phyloP scores from a whole-genome alignment of 2,329 filamentous ascomycete species.

The Tricladium varicosporioides region DNA sequence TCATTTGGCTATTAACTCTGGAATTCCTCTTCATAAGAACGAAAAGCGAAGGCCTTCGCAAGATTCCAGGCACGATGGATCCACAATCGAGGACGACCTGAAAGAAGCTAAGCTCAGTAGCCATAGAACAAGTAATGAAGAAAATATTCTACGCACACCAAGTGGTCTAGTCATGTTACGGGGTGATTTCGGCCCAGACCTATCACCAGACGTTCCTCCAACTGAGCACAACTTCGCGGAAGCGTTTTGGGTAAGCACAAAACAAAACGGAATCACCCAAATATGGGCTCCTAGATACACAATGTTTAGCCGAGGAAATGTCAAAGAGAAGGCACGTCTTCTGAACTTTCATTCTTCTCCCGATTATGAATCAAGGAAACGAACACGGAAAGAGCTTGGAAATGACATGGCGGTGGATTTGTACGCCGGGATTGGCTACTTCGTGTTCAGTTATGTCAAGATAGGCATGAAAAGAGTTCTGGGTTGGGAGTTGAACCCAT shows the following conservation, averaged over 20 bases:
- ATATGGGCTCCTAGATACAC: conserved; percentile 87
- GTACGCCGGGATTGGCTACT: conserved; percentile 93
- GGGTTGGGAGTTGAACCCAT: conserved; percentile 88
- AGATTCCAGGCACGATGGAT: too few species aligned
- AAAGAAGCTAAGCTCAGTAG: not conserved
- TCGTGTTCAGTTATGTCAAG: conserved; percentile 77
- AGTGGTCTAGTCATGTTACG: conserved; percentile 65
- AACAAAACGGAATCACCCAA: conserved; percentile 78
- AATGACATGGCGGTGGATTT: conserved; percentile 63
- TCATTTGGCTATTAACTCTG: conserved; percentile 59
- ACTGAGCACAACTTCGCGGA: conserved; percentile 53
- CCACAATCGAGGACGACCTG: too few species aligned
- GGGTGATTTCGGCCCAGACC: conserved; percentile 68
- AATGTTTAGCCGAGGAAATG: conserved; percentile 91
- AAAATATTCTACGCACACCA: conserved; percentile 75
- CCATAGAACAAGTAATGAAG: conserved; percentile 31
- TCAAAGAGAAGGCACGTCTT: conserved; percentile 82
- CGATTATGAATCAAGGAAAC: not conserved
- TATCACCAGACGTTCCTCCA: conserved; percentile 4
- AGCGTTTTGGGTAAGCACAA: conserved; percentile 77
- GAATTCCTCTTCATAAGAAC: conserved; percentile 49
- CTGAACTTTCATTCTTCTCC: conserved; percentile 47
- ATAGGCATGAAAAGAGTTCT: conserved; percentile 68
- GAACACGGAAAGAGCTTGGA: conserved; percentile 11
- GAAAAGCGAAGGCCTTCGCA: not conserved